Conservation (phyloP, 768 basidiomycete genomes). For the Suillus subalutaceus region DNA sequence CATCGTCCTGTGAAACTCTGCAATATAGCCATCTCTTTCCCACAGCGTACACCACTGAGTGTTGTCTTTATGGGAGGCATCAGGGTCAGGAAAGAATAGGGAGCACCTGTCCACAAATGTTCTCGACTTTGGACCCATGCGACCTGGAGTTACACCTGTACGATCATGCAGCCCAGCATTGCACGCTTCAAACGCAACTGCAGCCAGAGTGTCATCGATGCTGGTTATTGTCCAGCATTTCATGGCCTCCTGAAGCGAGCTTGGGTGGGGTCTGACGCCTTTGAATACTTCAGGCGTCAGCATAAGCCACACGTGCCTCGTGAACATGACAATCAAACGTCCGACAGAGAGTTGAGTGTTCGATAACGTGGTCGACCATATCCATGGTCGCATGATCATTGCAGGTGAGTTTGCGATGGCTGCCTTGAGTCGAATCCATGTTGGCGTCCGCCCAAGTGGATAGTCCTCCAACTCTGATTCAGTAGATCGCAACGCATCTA, state of each 20-base stretch:
- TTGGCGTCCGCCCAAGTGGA: not conserved
- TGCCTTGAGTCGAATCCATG: constrained; percentile 10
- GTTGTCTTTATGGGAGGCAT: not conserved
- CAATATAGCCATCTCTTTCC: constrained; percentile 4
- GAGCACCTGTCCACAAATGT: not conserved
- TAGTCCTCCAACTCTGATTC: too few relatives aligned
- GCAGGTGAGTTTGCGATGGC: constrained; percentile 4
- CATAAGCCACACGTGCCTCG: not conserved
- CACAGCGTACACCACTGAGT: constrained; percentile 3
- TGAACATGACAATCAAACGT: constrained; percentile 9
- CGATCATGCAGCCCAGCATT: constrained; percentile 11
- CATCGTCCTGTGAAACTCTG: constrained; percentile 9
- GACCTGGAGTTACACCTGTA: not conserved
- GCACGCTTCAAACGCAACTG: constrained; percentile 6
- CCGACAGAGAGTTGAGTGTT: not conserved
- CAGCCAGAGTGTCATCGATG: constrained; percentile 3
- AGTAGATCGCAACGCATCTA: too few relatives aligned
- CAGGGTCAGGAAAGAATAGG: constrained; percentile 10
- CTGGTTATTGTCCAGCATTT: constrained; percentile 13
- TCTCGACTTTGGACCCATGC: constrained; percentile 8
- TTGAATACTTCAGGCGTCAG: not conserved
- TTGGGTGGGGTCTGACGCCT: constrained; percentile 1
- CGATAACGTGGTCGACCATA: not conserved
- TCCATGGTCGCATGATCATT: constrained; percentile 12
- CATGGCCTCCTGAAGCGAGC: constrained; percentile 12